phyloP scores from a whole-genome alignment of 345 rosid species.

The Syzygium grande region DNA sequence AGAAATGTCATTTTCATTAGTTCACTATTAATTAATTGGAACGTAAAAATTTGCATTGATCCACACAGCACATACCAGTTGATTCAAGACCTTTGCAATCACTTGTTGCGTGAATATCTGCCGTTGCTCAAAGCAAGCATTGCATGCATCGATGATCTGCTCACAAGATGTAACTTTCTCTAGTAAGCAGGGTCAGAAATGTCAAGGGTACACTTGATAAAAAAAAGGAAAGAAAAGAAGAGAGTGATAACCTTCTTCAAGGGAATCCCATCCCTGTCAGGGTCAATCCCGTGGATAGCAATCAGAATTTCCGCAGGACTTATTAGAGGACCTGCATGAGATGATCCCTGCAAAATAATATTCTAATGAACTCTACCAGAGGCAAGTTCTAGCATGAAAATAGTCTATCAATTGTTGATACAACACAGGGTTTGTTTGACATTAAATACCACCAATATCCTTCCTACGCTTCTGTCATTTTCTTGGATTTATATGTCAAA shows the following conservation, averaged over 20 bases:
- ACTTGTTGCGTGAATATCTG: slow-evolving; percentile 90
- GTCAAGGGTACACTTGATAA: background rate
- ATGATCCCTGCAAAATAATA: slow-evolving; percentile 49
- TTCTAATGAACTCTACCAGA: background rate
- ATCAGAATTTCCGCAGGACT: slow-evolving; percentile 81
- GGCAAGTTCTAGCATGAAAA: background rate
- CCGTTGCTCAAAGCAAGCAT: slow-evolving; percentile 83
- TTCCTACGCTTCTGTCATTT: background rate
- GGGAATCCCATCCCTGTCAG: slow-evolving; percentile 81
- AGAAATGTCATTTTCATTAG: slow-evolving; percentile 5
- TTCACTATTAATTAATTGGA: background rate
- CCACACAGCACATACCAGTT: slow-evolving; percentile 53
- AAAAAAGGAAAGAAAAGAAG: background rate
- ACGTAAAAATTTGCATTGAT: background rate
- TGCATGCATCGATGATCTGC: slow-evolving; percentile 95
- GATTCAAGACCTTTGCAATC: slow-evolving; percentile 92
- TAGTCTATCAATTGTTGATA: background rate
- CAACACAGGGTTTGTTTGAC: background rate
- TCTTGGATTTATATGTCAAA: background rate
- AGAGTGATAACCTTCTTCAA: slow-evolving; percentile 59
- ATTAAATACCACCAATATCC: background rate
- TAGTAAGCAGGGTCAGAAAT: background rate
- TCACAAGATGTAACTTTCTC: slow-evolving; percentile 5
- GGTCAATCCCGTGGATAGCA: slow-evolving; percentile 91
- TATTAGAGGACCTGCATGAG: slow-evolving; percentile 56